phyloP scores from a whole-genome alignment of 768 basidiomycete species.

The Lactifluus volemus region DNA sequence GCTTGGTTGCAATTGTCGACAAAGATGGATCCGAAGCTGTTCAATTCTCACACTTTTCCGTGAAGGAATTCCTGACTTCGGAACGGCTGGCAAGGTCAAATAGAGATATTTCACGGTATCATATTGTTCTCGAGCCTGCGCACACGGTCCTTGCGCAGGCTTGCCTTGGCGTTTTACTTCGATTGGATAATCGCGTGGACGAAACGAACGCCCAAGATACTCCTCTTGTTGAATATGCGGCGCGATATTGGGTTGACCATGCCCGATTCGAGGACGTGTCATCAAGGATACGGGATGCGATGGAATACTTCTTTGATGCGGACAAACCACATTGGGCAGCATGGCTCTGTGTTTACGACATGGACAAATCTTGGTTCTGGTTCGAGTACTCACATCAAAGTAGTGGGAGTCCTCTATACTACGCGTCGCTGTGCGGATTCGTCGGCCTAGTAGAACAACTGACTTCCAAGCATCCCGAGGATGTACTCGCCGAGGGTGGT shows the following conservation, averaged over 20 bases:
- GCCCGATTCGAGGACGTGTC: not conserved
- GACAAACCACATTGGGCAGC: not conserved
- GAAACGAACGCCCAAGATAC: not conserved
- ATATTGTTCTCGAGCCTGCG: not conserved
- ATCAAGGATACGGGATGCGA: not conserved
- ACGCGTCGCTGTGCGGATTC: not conserved
- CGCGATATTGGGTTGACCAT: not conserved
- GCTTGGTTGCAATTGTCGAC: not conserved
- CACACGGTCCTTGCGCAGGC: conserved; percentile 2
- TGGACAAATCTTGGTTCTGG: not conserved
- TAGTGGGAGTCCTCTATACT: not conserved
- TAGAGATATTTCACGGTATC: not conserved
- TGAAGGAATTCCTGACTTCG: conserved; percentile 5
- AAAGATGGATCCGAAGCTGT: not conserved
- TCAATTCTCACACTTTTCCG: conserved; percentile 3
- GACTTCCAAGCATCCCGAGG: not conserved
- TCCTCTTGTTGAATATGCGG: not conserved
- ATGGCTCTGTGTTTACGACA: not conserved
- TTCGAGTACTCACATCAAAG: not conserved
- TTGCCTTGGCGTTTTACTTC: not conserved
- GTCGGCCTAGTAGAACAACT: not conserved
- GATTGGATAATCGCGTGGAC: not conserved
- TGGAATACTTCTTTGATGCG: not conserved
- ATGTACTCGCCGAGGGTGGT: not conserved
- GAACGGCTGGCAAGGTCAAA: not conserved